Percentiles rank a stretch among this genome's conserved stretches.
Evolutionary conservation across 495 filamentous ascomycete genomes (phyloP).

Genomic region (Aspergillus baeticus): DNA sequence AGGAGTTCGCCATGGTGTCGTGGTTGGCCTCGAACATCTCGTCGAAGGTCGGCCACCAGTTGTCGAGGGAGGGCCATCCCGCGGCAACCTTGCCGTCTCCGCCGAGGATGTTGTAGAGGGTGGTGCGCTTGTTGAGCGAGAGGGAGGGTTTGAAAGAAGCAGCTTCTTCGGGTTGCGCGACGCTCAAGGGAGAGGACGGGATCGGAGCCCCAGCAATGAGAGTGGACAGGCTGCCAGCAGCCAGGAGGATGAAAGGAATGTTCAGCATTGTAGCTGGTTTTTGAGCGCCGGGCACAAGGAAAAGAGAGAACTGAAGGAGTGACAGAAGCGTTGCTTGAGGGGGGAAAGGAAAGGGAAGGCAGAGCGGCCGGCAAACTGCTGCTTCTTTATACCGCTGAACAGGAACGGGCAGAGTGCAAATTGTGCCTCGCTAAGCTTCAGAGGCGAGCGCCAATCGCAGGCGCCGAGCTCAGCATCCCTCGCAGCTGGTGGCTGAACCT

Average conservation of each 20-base stretch:
- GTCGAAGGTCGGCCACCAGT: slow-evolving; percentile 1
- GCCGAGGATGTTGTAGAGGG: slow-evolving; percentile 8
- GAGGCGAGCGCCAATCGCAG: background rate
- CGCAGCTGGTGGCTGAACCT: background rate
- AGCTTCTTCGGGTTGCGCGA: background rate
- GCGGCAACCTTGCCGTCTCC: slow-evolving; percentile 2
- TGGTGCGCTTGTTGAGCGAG: slow-evolving; percentile 1
- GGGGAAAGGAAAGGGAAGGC: background rate
- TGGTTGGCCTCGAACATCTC: slow-evolving; percentile 40
- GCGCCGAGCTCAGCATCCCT: background rate
- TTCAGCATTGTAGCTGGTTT: slow-evolving; percentile 5
- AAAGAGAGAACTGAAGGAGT: slow-evolving; percentile 3
- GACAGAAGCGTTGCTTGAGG: slow-evolving; percentile 12
- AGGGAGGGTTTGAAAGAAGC: background rate
- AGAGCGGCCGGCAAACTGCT: background rate
- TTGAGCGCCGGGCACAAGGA: slow-evolving; percentile 8
- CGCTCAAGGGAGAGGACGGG: slow-evolving; percentile 8
- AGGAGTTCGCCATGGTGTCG: slow-evolving; percentile 39
- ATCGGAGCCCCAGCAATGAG: slow-evolving; percentile 14
- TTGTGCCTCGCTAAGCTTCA: slow-evolving; percentile 2
- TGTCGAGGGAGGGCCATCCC: background rate
- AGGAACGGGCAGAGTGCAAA: background rate
- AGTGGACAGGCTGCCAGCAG: slow-evolving; percentile 16
- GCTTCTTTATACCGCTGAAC: background rate
- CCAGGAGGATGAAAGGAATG: slow-evolving; percentile 15